phyloP scores from a whole-genome alignment of 768 basidiomycete species.

The Mycena galopus region DNA sequence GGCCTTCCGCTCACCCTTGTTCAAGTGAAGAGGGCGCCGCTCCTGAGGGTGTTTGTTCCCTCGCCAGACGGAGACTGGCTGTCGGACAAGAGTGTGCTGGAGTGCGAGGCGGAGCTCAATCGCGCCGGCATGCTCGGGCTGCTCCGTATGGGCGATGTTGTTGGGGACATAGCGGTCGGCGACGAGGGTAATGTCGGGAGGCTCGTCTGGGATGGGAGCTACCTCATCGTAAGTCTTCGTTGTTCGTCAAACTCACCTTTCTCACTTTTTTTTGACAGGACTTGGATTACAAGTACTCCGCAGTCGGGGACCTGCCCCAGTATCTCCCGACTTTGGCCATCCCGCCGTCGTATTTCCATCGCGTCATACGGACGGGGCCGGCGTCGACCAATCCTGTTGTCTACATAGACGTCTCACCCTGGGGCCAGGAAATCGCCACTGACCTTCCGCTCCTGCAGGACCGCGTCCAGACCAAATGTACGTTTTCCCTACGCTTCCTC shows the following conservation, averaged over 20 bases:
- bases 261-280: slow-evolving; percentile 64
- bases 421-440: slow-evolving; percentile 81
- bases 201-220: slow-evolving; percentile 90
- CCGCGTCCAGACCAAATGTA: slow-evolving; percentile 83
- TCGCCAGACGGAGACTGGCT: slow-evolving; percentile 91
- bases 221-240: slow-evolving; percentile 74
- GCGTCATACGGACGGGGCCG: slow-evolving; percentile 78
- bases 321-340: slow-evolving; percentile 86
- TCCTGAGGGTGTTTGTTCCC: slow-evolving; percentile 86
- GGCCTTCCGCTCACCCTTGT: slow-evolving; percentile 79
- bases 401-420: slow-evolving; percentile 81
- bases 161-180: slow-evolving; percentile 89
- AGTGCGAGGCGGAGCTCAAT: slow-evolving; percentile 86
- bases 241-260: slow-evolving; percentile 28
- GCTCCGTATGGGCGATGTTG: slow-evolving; percentile 82
- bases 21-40: slow-evolving; percentile 78
- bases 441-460: slow-evolving; percentile 86
- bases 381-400: slow-evolving; percentile 69
- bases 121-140: slow-evolving; percentile 73
- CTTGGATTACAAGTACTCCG: slow-evolving; percentile 85
- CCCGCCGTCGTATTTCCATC: slow-evolving; percentile 91
- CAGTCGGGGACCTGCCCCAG: slow-evolving; percentile 81
- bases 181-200: slow-evolving; percentile 90
- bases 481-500: slow-evolving; percentile 45
- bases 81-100: slow-evolving; percentile 82